phyloP scores from a whole-genome alignment of 768 basidiomycete species.

The Hericium coralloides region DNA sequence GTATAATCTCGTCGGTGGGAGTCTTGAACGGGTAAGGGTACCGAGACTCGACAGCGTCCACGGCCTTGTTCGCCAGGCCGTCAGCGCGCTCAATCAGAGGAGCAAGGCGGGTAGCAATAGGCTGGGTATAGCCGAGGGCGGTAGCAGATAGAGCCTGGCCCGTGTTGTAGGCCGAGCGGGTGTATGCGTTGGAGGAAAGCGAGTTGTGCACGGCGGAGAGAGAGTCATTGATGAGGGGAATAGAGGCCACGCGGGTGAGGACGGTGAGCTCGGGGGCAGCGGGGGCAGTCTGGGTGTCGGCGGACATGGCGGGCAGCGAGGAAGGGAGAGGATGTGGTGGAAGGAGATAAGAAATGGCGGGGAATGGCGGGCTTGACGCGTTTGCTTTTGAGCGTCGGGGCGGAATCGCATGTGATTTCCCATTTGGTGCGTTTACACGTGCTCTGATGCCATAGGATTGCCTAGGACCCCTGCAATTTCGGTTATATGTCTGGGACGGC shows the following conservation, averaged over 20 bases:
- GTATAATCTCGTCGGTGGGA: slow-evolving; percentile 61
- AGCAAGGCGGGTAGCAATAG: slow-evolving; percentile 54
- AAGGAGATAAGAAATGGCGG: neutral
- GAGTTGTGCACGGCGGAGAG: slow-evolving; percentile 51
- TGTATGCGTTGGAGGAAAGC: slow-evolving; percentile 50
- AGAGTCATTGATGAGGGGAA: slow-evolving; percentile 63
- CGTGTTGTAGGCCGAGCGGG: slow-evolving; percentile 54
- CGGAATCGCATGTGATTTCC: neutral
- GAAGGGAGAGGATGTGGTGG: neutral
- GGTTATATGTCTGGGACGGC: too few relatives aligned
- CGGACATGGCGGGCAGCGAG: slow-evolving; percentile 24
- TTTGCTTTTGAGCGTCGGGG: neutral
- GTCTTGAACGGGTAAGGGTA: slow-evolving; percentile 73
- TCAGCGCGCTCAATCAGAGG: slow-evolving; percentile 60
- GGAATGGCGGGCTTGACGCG: neutral
- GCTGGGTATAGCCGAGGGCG: slow-evolving; percentile 40
- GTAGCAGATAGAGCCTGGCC: slow-evolving; percentile 48
- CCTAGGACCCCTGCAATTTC: too few relatives aligned
- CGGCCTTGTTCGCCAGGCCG: slow-evolving; percentile 61
- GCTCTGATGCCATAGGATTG: neutral
- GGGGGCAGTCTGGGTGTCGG: slow-evolving; percentile 22
- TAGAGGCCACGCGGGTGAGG: slow-evolving; percentile 55
- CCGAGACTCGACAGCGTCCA: slow-evolving; percentile 62
- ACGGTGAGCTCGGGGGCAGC: slow-evolving; percentile 49
- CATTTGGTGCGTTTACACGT: neutral